These are phyloP conservation scores for Gynostemma pentaphyllum DNA, from an alignment of 306 rosid genomes.

Conservation along the genomic window DNA sequence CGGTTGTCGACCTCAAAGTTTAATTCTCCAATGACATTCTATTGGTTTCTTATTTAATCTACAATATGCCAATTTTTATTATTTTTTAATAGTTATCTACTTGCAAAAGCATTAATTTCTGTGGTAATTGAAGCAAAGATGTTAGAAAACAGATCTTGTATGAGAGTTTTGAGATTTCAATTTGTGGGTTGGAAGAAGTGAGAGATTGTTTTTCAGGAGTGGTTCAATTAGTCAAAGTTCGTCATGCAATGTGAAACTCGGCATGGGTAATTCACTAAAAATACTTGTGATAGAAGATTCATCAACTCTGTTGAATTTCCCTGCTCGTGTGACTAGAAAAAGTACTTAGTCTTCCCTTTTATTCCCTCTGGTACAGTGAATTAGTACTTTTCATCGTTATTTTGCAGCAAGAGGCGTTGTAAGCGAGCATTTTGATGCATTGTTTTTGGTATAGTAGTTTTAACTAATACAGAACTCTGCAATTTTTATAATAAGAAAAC, in stretches of 20 bases:
- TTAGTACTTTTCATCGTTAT: not conserved
- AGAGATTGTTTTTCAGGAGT: too few relatives aligned
- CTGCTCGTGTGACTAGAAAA: not conserved
- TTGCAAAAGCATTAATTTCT: not conserved
- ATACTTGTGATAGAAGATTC: not conserved
- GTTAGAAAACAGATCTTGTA: too few relatives aligned
- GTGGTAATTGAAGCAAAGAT: too few relatives aligned
- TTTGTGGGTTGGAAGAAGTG: not conserved
- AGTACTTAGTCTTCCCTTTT: not conserved
- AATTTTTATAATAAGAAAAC: not conserved
- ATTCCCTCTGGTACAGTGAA: not conserved
- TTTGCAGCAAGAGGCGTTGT: not conserved
- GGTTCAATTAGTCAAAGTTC: not conserved
- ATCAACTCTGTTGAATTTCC: not conserved
- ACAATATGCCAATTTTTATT: too few relatives aligned
- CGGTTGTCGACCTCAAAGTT: not conserved
- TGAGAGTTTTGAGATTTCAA: too few relatives aligned
- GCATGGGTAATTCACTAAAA: not conserved
- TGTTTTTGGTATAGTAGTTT: not conserved
- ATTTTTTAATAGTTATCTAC: too few relatives aligned
- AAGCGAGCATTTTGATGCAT: not conserved
- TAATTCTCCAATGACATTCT: too few relatives aligned
- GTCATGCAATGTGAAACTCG: not conserved
- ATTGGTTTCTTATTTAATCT: too few relatives aligned
- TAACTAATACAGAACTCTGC: not conserved